Conservation (phyloP, 177 flowering plant genomes). For the Telopea speciosissima region DNA sequence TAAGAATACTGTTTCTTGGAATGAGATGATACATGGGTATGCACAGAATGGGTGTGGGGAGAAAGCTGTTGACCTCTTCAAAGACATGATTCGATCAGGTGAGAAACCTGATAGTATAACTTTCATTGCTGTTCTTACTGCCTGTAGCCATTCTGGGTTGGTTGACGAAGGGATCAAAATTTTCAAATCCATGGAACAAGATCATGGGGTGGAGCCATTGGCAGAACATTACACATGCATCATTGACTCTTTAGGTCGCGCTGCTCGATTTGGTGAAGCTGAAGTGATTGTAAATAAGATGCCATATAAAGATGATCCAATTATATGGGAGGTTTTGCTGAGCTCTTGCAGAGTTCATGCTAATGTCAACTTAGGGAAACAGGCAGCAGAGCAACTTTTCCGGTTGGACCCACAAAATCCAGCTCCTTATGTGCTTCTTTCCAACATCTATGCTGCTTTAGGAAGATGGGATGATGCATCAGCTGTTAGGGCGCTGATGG, state of each 20-base stretch:
- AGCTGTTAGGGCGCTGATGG: constrained; percentile 50
- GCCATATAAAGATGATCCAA: constrained; percentile 62
- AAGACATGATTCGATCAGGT: constrained; percentile 45
- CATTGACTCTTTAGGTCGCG: constrained; percentile 68
- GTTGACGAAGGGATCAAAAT: constrained; percentile 54
- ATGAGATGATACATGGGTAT: constrained; percentile 88
- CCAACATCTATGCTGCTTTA: constrained; percentile 59
- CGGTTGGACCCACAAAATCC: constrained; percentile 55
- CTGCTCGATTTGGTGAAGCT: constrained; percentile 61
- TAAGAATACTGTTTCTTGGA: constrained; percentile 67
- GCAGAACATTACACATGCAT: constrained; percentile 69
- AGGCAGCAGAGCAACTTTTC: constrained; percentile 68
- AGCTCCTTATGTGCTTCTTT: constrained; percentile 63
- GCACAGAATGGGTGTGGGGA: constrained; percentile 71
- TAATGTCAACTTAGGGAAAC: constrained; percentile 55
- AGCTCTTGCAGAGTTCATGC: constrained; percentile 74
- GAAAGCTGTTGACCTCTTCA: constrained; percentile 50
- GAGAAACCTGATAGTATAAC: constrained; percentile 63
- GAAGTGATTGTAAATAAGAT: constrained; percentile 48
- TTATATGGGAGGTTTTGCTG: constrained; percentile 80
- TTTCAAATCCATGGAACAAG: constrained; percentile 54
- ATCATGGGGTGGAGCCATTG: constrained; percentile 47
- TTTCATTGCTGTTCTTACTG: constrained; percentile 61
- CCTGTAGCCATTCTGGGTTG: constrained; percentile 81
- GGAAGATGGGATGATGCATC: constrained; percentile 77